Evolutionary conservation across 169 alveolate species (phyloP).

Genomic region (Theileria equi): DNA sequence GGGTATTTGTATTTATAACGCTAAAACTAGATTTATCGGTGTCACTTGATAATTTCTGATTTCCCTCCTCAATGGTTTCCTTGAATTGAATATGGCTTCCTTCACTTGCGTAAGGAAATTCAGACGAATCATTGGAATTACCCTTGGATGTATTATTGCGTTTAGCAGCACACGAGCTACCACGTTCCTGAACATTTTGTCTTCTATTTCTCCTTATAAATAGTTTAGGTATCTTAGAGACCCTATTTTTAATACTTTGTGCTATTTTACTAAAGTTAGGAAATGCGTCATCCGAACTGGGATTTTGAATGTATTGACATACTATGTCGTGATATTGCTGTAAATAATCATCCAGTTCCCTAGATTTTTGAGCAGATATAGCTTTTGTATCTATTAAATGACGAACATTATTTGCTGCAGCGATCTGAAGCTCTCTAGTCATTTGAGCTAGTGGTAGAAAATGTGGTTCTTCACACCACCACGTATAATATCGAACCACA

Average conservation of each 20-base stretch:
- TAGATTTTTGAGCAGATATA: conserved; percentile 15
- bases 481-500: conserved; percentile 87
- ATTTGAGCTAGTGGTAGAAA: conserved; percentile 75
- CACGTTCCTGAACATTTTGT: neutral
- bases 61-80: conserved; percentile 2
- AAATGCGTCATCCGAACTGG: conserved; percentile 41
- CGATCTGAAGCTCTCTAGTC: conserved; percentile 71
- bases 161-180: neutral
- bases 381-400: conserved; percentile 39
- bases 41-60: neutral
- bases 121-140: neutral
- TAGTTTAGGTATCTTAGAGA: neutral
- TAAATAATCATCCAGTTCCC: conserved; percentile 23
- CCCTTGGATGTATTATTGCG: too few relatives aligned
- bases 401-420: conserved; percentile 69
- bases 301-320: conserved; percentile 25
- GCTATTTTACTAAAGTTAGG: conserved; percentile 36
- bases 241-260: neutral
- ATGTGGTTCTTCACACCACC: conserved; percentile 92
- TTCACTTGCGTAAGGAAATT: conserved; percentile 5
- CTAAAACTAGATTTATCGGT: neutral
- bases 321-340: conserved; percentile 49
- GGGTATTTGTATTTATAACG: neutral
- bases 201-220: neutral
- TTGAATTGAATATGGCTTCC: conserved; percentile 16